Evolutionary conservation across 106 monocot species (phyloP), one percentile per base, ranked within the genome.

Genomic region (Dendrobium nobile): DNA sequence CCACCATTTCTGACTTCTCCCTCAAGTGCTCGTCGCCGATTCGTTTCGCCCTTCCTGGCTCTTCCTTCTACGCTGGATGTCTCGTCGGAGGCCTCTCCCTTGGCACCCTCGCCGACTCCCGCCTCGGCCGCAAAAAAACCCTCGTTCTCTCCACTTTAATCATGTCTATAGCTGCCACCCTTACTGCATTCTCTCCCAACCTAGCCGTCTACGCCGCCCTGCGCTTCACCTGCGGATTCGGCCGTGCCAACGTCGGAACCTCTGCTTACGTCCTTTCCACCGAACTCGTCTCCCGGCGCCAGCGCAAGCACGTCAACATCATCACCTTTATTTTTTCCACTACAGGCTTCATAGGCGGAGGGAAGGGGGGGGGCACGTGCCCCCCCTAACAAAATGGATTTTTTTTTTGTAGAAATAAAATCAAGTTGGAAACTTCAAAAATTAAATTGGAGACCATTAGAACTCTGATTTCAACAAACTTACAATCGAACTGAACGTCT

Each of bases 41-140:
- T 44, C 16, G 75, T 0, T 2, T 22, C 28, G 79, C 79, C 75
- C 56, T 82, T 33, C 86, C 86, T 13, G 41, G 75, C 13, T 83
- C 86, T 13, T 43, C 86, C 48, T 82, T 75, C 67, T 86, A 82
- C 65, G 18, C 42, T 41, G 86, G 86, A 17, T 76, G 82, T 79
- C 75, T 86, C 37, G 41, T 47, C 75, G 86, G 86, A 4, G 79
- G 86, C 10, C 72, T 86, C 47, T 37, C 37, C 3, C 79, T 86
- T 44, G 41, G 75, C 7, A 83, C 82, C 3, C 76, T 86, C 7
- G 79, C 82, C 5, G 86, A 86, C 47, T 82, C 86, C 37, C 45
- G 75, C 7, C 82, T 87, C 42, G 87, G 84, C 41, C 78, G 87
- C 5, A 84, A 82, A 84, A 75, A 48, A 33, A 68, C 58, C 76